phyloP scores from a whole-genome alignment of 1,284 basidiomycete genomes.

The Apiotrichum domesticum region DNA sequence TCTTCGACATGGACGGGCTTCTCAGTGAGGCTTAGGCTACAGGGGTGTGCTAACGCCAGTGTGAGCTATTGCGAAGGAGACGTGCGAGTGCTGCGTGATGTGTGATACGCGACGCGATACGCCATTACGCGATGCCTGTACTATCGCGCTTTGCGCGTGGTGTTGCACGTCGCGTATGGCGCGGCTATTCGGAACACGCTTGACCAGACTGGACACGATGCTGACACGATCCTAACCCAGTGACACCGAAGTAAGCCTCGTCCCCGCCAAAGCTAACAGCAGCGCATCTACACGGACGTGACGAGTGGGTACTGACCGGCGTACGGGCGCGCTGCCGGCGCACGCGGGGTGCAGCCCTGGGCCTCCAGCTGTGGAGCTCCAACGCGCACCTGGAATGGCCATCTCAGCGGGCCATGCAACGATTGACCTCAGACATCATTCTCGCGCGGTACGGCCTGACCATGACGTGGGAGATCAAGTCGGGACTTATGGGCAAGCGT shows the following conservation, averaged over 20 bases:
- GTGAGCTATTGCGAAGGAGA: conserved; percentile 13
- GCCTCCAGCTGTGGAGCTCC: no score
- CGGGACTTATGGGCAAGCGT: conserved; percentile 47
- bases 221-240: not conserved
- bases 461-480: conserved; percentile 47
- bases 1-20: conserved; percentile 49
- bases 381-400: no score
- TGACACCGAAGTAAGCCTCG: not conserved
- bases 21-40: conserved; percentile 23
- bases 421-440: conserved; percentile 33
- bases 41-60: conserved; percentile 16
- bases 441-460: conserved; percentile 40
- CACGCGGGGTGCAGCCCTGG: not conserved
- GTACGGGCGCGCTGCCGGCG: not conserved
- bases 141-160: no score
- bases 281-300: conserved; percentile 45
- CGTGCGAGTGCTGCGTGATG: not conserved
- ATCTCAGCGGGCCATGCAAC: no score
- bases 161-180: not conserved
- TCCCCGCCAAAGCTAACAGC: conserved; percentile 1
- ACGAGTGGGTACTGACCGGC: conserved; percentile 21
- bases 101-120: no score
- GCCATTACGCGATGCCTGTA: no score
- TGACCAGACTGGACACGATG: not conserved
- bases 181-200: no score